Evolutionary conservation across 2,329 filamentous ascomycete species (phyloP).

Genomic region (Mariannaea elegans): DNA sequence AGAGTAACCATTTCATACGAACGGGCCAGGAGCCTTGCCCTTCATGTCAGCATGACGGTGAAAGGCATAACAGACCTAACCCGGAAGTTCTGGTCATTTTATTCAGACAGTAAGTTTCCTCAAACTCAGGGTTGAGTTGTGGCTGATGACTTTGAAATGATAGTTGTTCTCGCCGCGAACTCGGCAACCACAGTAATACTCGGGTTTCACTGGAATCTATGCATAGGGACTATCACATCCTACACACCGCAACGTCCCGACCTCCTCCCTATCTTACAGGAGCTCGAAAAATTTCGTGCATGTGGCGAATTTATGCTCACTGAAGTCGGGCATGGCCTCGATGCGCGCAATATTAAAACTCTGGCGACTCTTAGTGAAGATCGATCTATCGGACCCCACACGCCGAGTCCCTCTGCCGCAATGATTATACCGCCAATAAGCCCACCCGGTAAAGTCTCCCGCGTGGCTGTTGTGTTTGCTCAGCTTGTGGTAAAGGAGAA

Average conservation of each 20-base stretch:
- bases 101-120: no score
- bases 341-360: neutral
- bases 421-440: neutral
- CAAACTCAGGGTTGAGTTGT: no score
- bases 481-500: neutral
- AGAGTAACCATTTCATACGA: no score
- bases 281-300: neutral
- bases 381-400: neutral
- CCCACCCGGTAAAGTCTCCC: neutral
- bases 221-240: neutral
- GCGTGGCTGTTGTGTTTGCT: neutral
- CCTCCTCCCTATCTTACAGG: neutral
- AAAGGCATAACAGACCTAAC: no score
- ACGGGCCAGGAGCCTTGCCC: no score
- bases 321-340: neutral
- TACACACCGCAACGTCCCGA: neutral
- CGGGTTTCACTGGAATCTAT: neutral
- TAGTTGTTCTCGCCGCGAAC: no score
- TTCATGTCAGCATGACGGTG: no score
- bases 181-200: no score
- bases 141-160: no score
- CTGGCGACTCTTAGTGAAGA: neutral
- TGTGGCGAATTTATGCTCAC: neutral
- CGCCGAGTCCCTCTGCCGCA: neutral
- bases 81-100: no score